A percentile compares a stretch with the other conserved stretches of the same genome.
These are phyloP conservation scores for Arachnopeziza araneosa DNA, from an alignment of 2,329 filamentous ascomycete species.

Conservation along the genomic window DNA sequence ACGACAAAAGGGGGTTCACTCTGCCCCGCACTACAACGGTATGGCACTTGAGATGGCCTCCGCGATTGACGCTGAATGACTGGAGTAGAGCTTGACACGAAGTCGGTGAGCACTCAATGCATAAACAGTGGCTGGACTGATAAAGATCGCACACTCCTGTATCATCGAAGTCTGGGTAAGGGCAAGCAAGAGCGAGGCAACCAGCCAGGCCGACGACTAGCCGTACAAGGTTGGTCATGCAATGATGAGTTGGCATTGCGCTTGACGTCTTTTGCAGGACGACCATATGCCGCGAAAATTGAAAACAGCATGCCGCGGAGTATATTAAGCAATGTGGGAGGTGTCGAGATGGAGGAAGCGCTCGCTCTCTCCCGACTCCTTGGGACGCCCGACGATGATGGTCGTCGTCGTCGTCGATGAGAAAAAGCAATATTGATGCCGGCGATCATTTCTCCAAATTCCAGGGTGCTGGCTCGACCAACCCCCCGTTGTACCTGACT, in stretches of 20 bases:
- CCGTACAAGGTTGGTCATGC: constrained; percentile 37
- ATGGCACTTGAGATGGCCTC: constrained; percentile 16
- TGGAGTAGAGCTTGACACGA: constrained; percentile 35
- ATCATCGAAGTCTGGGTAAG: constrained; percentile 10
- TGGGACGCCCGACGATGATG: background rate
- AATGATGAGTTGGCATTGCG: constrained; percentile 76
- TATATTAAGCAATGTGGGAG: constrained; percentile 27
- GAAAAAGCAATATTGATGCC: background rate
- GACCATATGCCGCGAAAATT: constrained; percentile 42
- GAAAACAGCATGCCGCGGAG: constrained; percentile 32
- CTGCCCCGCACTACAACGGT: constrained; percentile 30
- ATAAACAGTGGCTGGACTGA: constrained; percentile 31
- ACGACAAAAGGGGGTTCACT: constrained; percentile 12
- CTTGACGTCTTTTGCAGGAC: constrained; percentile 48
- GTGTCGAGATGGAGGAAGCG: constrained; percentile 8
- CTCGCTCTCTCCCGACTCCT: background rate
- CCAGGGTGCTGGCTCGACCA: background rate
- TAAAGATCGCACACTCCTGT: constrained; percentile 16
- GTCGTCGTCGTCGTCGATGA: background rate
- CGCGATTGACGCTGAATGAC: constrained; percentile 28
- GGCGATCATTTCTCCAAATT: background rate
- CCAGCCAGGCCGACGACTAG: constrained; percentile 23
- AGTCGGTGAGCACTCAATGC: constrained; percentile 32
- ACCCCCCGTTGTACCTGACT: background rate
- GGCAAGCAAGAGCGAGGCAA: constrained; percentile 23